phyloP scores from a whole-genome alignment of 2,329 filamentous ascomycete genomes.

The Chaetomiaceae sp. region DNA sequence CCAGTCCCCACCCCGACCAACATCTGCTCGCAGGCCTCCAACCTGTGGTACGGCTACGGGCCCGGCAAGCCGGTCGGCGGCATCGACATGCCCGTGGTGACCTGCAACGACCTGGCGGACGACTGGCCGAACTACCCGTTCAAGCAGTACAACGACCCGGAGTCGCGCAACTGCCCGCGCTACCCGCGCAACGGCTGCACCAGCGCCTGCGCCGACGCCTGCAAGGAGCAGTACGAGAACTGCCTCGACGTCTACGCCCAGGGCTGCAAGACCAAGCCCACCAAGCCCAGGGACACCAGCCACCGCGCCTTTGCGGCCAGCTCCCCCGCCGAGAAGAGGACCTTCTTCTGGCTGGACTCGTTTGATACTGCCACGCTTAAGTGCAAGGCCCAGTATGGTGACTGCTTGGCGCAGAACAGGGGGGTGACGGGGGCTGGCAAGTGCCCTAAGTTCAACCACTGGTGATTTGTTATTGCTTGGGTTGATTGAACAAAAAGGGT shows the following conservation, averaged over 20 bases:
- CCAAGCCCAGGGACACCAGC: background rate
- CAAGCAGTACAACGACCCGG: conserved; percentile 45
- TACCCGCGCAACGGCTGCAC: conserved; percentile 35
- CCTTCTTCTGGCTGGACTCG: conserved; percentile 23
- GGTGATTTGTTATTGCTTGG: background rate
- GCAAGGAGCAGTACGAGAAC: conserved; percentile 45
- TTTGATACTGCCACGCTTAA: conserved; percentile 32
- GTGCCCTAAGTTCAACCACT: conserved; percentile 27
- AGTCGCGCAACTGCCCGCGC: conserved; percentile 38
- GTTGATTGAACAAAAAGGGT: no score
- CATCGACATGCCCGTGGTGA: conserved; percentile 46
- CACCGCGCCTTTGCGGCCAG: conserved; percentile 10
- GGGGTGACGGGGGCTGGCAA: conserved; percentile 32
- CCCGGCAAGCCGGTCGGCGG: conserved; percentile 53
- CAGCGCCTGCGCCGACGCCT: conserved; percentile 46
- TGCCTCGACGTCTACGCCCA: conserved; percentile 45
- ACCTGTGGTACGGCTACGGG: conserved; percentile 58
- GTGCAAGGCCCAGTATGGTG: conserved; percentile 44
- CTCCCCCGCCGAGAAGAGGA: conserved; percentile 18
- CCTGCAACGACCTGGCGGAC: conserved; percentile 45
- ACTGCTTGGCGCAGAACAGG: conserved; percentile 41
- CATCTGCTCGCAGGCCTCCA: conserved; percentile 48
- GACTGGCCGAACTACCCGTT: conserved; percentile 41
- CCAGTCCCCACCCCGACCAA: conserved; percentile 43
- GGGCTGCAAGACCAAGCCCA: conserved; percentile 35